Base-by-base conservation (phyloP, 345 rosid genomes). In the Boechera retrofracta region DNA sequence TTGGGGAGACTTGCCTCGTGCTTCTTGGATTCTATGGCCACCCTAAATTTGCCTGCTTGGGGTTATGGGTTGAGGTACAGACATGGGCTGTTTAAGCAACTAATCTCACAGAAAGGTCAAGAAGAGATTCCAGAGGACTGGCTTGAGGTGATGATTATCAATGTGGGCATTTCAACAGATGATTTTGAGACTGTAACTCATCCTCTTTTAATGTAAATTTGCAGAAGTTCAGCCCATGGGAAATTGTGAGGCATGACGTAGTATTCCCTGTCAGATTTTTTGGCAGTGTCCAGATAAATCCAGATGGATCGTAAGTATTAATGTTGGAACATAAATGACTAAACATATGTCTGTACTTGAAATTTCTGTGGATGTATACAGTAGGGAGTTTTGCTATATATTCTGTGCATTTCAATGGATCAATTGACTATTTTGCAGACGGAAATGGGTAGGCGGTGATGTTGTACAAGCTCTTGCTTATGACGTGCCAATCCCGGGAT, bases 161-260 rank as follows among this genome's bases (percentile, higher is more conserved):
- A 4, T 69, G n/a, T 47, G 35, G 61, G 41, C 35, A 16, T 51
- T 69, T 62, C 10, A 16, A 18, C 76, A 73, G 55, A 80, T 63
- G 10, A n/a, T 61, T 67, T 79, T 67, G 53, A 35, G 15, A 35
- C 26, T 73, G 8, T 68, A 33, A 61, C 74, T 45, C 64, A 65
- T 55, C 52, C 69, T 61, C 72, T 75, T 78, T 76, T 16, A 59
- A 67, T 77, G 80, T 44, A 55, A 74, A 76, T 72, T 35, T 85
- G 87, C 93, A 94, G 98, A 94, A 92, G 80, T 92, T 89, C 79
- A 95, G 97, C 82, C 98, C 99, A 18, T 95, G 99, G 99, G 99
- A 95, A 84, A 81, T 90, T 77, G 98, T 90, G 56, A 90, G 99
- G 87, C 98, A 94, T 79, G 97, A 90, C 79, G 83, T 90, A 58